A percentile compares a stretch with the other conserved stretches of the same genome.
phyloP scores from a whole-genome alignment of 192 early-diverging fungal genomes.

The Bifiguratus adelaidae region DNA sequence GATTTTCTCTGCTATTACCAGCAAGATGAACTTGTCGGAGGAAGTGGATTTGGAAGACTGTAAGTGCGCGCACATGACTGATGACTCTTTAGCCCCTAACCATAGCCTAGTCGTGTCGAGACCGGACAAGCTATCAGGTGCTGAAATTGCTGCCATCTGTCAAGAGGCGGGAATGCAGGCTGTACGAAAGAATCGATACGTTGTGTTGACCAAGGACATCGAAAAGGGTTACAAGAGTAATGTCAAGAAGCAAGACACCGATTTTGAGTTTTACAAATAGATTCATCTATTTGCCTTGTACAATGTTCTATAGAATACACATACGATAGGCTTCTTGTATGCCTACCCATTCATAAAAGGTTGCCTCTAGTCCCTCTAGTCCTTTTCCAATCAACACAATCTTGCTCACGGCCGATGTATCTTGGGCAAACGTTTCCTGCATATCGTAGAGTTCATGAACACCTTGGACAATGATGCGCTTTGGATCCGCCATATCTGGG shows the following conservation, averaged over 20 bases:
- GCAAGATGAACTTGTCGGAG: conserved; percentile 95
- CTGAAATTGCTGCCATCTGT: conserved; percentile 96
- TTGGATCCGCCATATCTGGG: conserved; percentile 11
- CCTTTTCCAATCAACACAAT: conserved; percentile 26
- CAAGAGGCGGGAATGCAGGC: conserved; percentile 98
- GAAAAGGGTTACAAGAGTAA: conserved; percentile 95
- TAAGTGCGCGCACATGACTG: conserved; percentile 21
- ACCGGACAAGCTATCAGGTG: conserved; percentile 93
- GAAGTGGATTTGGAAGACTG: conserved; percentile 98
- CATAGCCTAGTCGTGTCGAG: conserved; percentile 71
- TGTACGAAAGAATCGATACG: conserved; percentile 95
- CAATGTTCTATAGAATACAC: too few relatives aligned
- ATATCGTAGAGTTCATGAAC: conserved; percentile 60
- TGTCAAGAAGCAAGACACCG: conserved; percentile 91
- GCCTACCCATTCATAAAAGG: conserved; percentile 9
- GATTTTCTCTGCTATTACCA: conserved; percentile 92
- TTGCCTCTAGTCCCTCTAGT: conserved; percentile 9
- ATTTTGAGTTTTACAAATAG: conserved; percentile 96
- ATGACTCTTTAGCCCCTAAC: neutral
- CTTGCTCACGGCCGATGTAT: conserved; percentile 14
- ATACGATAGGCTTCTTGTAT: too few relatives aligned
- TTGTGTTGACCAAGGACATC: conserved; percentile 87
- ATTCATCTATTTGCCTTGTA: too few relatives aligned
- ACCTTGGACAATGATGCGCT: conserved; percentile 39
- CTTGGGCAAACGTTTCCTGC: conserved; percentile 26